Percentiles rank a stretch among this genome's conserved stretches.
These are phyloP conservation scores for Colletotrichum sp. DNA, from an alignment of 2,329 filamentous ascomycete species.

Conservation along the genomic window DNA sequence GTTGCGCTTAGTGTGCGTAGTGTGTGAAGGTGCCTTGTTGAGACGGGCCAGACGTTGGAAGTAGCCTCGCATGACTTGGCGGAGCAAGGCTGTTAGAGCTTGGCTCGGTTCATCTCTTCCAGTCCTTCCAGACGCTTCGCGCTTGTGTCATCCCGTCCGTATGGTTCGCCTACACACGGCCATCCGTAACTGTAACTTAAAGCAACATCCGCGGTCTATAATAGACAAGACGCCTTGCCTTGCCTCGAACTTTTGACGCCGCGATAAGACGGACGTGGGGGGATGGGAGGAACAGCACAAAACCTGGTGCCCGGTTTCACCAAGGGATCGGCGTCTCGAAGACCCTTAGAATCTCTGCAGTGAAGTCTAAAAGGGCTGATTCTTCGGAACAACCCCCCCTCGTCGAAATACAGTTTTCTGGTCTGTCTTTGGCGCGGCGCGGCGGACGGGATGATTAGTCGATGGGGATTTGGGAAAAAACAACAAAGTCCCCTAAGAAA, in stretches of 20 bases:
- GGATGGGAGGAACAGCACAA: neutral
- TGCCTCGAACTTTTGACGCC: neutral
- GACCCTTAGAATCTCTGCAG: neutral
- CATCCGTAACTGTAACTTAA: neutral
- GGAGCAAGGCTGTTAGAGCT: neutral
- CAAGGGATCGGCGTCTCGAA: neutral
- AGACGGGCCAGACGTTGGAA: neutral
- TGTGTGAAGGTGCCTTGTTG: neutral
- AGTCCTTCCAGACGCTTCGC: neutral
- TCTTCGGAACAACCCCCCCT: neutral
- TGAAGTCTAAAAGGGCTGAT: neutral
- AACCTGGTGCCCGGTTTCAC: neutral
- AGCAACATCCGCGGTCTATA: neutral
- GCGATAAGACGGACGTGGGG: neutral
- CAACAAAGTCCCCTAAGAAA: neutral
- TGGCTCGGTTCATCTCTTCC: neutral
- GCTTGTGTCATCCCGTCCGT: neutral
- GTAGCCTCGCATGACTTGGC: neutral
- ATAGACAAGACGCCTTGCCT: neutral
- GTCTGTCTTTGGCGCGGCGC: neutral
- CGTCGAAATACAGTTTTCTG: neutral
- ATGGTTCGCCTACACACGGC: neutral
- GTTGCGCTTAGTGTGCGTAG: neutral
- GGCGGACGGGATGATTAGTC: neutral
- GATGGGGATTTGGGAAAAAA: neutral